Conservation (phyloP, 1,139 yeast genomes). For the Torulaspora globosa region DNA sequence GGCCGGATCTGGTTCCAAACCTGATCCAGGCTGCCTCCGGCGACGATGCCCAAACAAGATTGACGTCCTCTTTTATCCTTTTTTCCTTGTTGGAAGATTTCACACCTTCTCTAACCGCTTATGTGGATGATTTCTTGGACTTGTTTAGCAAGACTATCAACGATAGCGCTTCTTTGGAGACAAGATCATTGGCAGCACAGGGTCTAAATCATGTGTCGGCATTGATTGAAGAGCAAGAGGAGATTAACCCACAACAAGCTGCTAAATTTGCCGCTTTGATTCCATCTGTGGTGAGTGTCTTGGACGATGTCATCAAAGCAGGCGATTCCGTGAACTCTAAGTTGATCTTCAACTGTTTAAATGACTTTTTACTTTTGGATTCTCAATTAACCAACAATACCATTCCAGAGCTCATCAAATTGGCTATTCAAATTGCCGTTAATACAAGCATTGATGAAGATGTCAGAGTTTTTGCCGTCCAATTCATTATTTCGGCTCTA, state of each 20-base stretch:
- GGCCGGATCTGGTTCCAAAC: conserved; percentile 76
- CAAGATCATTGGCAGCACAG: conserved; percentile 77
- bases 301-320: conserved; percentile 66
- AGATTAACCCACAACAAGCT: conserved; percentile 48
- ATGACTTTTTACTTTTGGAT: conserved; percentile 72
- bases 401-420: conserved; percentile 61
- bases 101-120: conserved; percentile 57
- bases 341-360: conserved; percentile 80
- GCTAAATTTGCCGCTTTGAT: conserved; percentile 60
- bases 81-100: conserved; percentile 75
- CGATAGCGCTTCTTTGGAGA: conserved; percentile 63
- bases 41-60: conserved; percentile 60
- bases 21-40: conserved; percentile 69
- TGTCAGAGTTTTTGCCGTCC: conserved; percentile 76
- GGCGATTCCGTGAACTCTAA: conserved; percentile 71
- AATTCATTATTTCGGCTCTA: conserved; percentile 75
- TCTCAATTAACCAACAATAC: conserved; percentile 75
- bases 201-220: conserved; percentile 77
- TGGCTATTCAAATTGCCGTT: conserved; percentile 72
- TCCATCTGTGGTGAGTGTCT: conserved; percentile 78
- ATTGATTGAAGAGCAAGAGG: conserved; percentile 55
- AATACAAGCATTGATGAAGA: conserved; percentile 72
- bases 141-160: conserved; percentile 64
- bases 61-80: conserved; percentile 78
- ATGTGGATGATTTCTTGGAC: conserved; percentile 62